phyloP scores from a whole-genome alignment of 2,329 filamentous ascomycete species.

The Fusarium nurragi region DNA sequence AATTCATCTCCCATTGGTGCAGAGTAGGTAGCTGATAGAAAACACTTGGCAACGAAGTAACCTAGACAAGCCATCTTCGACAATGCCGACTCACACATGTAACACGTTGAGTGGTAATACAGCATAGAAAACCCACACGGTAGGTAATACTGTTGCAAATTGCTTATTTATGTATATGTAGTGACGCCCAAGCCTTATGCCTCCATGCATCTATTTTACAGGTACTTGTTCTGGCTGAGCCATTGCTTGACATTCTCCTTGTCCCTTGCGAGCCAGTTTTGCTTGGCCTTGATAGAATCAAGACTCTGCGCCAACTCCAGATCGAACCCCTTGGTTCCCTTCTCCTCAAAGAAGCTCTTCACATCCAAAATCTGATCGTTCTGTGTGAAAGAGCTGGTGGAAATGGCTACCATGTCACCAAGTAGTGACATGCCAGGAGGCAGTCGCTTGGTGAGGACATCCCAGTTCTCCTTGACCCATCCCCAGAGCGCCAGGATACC shows the following conservation, averaged over 20 bases:
- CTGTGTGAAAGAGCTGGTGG: conserved; percentile 81
- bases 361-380: conserved; percentile 79
- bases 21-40: no score
- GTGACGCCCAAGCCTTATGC: not conserved
- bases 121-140: not conserved
- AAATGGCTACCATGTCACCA: conserved; percentile 83
- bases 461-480: conserved; percentile 91
- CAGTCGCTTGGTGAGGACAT: conserved; percentile 79
- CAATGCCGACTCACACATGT: no score
- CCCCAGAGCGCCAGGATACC: conserved; percentile 83
- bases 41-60: no score
- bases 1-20: not conserved
- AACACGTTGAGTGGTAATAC: no score
- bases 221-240: conserved; percentile 50
- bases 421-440: conserved; percentile 90
- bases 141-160: not conserved
- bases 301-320: conserved; percentile 89
- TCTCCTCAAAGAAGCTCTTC: conserved; percentile 80
- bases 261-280: conserved; percentile 65
- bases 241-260: conserved; percentile 74
- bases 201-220: conserved; percentile 29
- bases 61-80: no score
- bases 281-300: conserved; percentile 85
- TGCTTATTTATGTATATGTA: conserved; percentile 2
- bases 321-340: conserved; percentile 87